Percentiles rank a stretch among this genome's conserved stretches.
These are phyloP conservation scores for Leersia perrieri DNA, from an alignment of 176 grass and related monocot species.

Conservation along the genomic window DNA sequence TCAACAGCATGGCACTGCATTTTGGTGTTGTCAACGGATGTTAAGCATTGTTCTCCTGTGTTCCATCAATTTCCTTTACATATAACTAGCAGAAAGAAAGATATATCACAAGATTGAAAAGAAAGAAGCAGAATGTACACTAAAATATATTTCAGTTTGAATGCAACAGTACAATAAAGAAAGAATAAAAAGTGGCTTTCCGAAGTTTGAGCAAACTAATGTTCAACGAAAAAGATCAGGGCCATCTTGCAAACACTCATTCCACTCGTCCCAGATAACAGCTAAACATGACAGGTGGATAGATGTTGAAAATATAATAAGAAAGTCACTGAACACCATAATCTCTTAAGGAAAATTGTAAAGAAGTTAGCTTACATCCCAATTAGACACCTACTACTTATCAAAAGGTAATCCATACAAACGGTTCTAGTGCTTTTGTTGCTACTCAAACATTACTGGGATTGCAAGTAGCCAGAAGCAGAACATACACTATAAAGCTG, in stretches of 20 bases:
- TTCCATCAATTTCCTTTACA: conserved; percentile 70
- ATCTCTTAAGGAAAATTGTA: background rate
- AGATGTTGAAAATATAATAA: background rate
- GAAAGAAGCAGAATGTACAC: background rate
- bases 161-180: background rate
- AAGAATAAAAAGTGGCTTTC: background rate
- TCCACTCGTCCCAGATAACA: background rate
- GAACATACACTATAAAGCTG: too few relatives aligned
- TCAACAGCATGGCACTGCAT: too few relatives aligned
- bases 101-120: background rate
- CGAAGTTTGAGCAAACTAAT: background rate
- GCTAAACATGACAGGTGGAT: background rate
- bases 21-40: too few relatives aligned
- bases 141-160: background rate
- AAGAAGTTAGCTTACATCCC: too few relatives aligned
- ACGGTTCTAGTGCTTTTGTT: too few relatives aligned
- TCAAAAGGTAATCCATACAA: too few relatives aligned
- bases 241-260: background rate
- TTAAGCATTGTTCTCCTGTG: conserved; percentile 82
- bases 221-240: background rate
- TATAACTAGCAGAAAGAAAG: conserved; percentile 59
- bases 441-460: too few relatives aligned
- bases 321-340: background rate
- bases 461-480: too few relatives aligned
- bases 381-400: too few relatives aligned